Conservation (phyloP, 495 filamentous ascomycete genomes). For the Xeromyces bisporus region DNA sequence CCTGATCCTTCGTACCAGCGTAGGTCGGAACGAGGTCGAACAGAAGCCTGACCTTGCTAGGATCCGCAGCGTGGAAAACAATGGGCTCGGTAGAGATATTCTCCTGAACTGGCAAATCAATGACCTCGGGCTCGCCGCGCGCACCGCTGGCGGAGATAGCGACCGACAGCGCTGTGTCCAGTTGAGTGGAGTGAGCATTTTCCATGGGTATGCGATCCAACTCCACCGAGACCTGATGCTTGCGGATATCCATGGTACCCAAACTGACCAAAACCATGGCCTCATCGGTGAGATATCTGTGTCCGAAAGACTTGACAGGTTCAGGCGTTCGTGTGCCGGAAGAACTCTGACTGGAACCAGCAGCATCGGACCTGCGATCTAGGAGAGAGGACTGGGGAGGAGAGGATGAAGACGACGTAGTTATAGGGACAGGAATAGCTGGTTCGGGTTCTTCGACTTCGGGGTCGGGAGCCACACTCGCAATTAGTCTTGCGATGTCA, state of each 20-base stretch:
- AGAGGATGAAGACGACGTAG: constrained; percentile 31
- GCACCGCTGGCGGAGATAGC: constrained; percentile 84
- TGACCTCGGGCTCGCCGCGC: constrained; percentile 65
- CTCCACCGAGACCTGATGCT: constrained; percentile 60
- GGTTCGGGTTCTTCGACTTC: constrained; percentile 20
- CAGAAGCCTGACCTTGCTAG: constrained; percentile 65
- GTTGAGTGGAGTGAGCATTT: constrained; percentile 75
- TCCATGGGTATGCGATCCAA: constrained; percentile 78
- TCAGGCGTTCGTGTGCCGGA: constrained; percentile 34
- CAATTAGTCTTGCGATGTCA: constrained; percentile 52
- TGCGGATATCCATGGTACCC: constrained; percentile 84
- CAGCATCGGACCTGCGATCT: constrained; percentile 34
- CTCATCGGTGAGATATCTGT: constrained; percentile 80
- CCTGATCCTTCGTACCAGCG: constrained; percentile 69
- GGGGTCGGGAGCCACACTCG: constrained; percentile 28
- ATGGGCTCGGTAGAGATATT: constrained; percentile 88
- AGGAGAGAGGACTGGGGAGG: constrained; percentile 29
- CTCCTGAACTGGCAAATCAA: constrained; percentile 86
- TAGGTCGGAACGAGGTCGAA: constrained; percentile 98
- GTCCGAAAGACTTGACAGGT: constrained; percentile 86
- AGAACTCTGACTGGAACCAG: constrained; percentile 20
- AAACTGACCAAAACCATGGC: constrained; percentile 83
- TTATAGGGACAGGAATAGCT: constrained; percentile 16
- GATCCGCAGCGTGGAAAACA: constrained; percentile 63
- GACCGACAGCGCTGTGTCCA: constrained; percentile 85